Percentiles rank a stretch among this genome's conserved stretches.
These are phyloP conservation scores for Pisolithus thermaeus DNA, from an alignment of 1,284 basidiomycete genomes.

Conservation along the genomic window DNA sequence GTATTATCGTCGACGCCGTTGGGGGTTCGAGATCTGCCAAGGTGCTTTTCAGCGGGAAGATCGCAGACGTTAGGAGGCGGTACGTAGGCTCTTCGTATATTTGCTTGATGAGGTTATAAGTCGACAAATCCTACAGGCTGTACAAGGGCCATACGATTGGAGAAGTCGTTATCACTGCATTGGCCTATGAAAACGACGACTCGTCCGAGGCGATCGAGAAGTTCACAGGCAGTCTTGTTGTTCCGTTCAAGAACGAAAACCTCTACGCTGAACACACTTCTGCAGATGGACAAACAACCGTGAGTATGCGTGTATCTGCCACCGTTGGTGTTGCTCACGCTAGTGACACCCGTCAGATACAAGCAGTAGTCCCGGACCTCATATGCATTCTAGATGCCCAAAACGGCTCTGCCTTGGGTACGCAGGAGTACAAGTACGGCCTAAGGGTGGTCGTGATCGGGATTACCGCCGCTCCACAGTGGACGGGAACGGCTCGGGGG, in stretches of 20 bases:
- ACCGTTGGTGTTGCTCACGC: not conserved
- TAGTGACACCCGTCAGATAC: conserved; percentile 15
- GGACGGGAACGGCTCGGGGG: conserved; percentile 47
- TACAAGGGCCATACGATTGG: conserved; percentile 47
- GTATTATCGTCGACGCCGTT: conserved; percentile 42
- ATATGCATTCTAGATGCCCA: conserved; percentile 55
- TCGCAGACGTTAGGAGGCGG: conserved; percentile 43
- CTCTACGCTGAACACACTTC: conserved; percentile 37
- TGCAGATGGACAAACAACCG: conserved; percentile 23
- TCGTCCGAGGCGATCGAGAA: conserved; percentile 5
- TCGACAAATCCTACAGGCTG: conserved; percentile 12
- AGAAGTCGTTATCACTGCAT: conserved; percentile 38
- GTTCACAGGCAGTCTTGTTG: conserved; percentile 28
- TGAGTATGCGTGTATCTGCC: conserved; percentile 1
- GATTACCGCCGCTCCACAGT: conserved; percentile 50
- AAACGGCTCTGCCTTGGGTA: conserved; percentile 49
- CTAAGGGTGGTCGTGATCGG: conserved; percentile 52
- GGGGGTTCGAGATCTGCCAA: conserved; percentile 36
- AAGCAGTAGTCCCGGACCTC: conserved; percentile 51
- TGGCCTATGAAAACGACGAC: conserved; percentile 21
- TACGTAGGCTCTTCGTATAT: conserved; percentile 13
- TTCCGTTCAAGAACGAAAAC: conserved; percentile 64
- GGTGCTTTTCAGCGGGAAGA: conserved; percentile 53
- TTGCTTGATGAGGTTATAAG: not conserved
- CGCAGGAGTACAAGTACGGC: conserved; percentile 46